phyloP scores from a whole-genome alignment of 345 rosid species.

The Aethionema arabicum region DNA sequence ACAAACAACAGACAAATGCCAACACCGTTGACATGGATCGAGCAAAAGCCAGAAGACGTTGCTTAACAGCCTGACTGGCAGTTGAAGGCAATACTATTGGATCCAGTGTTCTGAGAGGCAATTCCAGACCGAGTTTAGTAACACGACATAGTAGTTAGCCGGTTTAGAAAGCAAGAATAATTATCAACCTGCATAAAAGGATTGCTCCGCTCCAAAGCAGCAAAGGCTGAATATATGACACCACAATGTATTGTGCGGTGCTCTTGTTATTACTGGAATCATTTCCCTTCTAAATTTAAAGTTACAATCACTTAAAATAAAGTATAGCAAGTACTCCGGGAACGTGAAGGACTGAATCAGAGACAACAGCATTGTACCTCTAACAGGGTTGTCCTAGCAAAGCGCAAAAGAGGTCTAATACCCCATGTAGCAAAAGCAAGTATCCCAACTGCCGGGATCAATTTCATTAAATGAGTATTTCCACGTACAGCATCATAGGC shows the following conservation, averaged over 20 bases:
- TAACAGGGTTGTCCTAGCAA: slow-evolving; percentile 51
- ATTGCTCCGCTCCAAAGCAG: slow-evolving; percentile 78
- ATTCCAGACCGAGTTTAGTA: slow-evolving; percentile 23
- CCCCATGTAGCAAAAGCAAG: slow-evolving; percentile 84
- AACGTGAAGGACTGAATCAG: slow-evolving; percentile 14
- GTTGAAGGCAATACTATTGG: slow-evolving; percentile 73
- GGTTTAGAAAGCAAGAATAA: slow-evolving; percentile 1
- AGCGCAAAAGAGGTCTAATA: slow-evolving; percentile 65
- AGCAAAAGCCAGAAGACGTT: slow-evolving; percentile 71
- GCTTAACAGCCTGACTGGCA: slow-evolving; percentile 80
- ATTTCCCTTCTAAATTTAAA: slow-evolving; percentile 47
- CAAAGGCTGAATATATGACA: slow-evolving; percentile 83
- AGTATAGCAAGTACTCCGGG: slow-evolving; percentile 18
- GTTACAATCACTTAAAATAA: slow-evolving; percentile 16
- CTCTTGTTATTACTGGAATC: slow-evolving; percentile 71
- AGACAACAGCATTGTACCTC: slow-evolving; percentile 43
- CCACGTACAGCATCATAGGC: slow-evolving; percentile 53
- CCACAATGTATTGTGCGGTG: slow-evolving; percentile 48
- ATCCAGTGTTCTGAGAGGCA: slow-evolving; percentile 66
- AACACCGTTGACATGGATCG: slow-evolving; percentile 70
- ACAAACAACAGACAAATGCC: slow-evolving; percentile 81
- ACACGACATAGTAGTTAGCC: slow-evolving; percentile 2
- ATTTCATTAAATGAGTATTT: slow-evolving; percentile 50
- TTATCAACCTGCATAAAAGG: slow-evolving; percentile 75
- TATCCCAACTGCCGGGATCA: slow-evolving; percentile 71